A percentile compares a stretch with the other conserved stretches of the same genome.
Evolutionary conservation across 2,329 filamentous ascomycete genomes (phyloP).

Genomic region (Colletotrichum abscissum): DNA sequence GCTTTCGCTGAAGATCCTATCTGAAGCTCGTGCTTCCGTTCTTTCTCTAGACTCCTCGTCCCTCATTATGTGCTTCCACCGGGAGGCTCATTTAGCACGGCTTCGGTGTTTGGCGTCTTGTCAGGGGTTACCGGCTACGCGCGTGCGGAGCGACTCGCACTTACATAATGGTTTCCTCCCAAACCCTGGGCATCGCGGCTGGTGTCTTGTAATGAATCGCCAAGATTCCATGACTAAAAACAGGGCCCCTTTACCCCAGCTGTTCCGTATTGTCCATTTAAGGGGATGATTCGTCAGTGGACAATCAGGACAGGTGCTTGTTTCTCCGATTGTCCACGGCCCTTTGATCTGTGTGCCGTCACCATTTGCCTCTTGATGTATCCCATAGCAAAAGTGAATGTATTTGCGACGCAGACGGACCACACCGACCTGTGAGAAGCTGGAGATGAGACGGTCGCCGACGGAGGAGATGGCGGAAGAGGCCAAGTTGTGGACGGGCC

Average conservation of each 20-base stretch:
- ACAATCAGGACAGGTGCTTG: background rate
- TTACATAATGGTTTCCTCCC: conserved; percentile 30
- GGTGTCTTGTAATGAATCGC: conserved; percentile 20
- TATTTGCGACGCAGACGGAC: conserved; percentile 30
- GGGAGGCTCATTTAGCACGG: no score
- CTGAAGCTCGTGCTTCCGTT: no score
- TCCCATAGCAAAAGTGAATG: conserved; percentile 20
- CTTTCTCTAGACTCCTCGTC: no score
- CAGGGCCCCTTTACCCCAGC: background rate
- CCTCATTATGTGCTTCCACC: no score
- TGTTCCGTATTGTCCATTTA: background rate
- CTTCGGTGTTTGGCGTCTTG: background rate
- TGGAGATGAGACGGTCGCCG: conserved; percentile 20
- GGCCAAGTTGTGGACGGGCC: conserved; percentile 23
- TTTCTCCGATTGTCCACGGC: background rate
- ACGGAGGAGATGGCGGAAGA: conserved; percentile 23
- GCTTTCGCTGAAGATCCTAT: no score
- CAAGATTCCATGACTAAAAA: conserved; percentile 33
- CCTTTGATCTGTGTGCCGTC: background rate
- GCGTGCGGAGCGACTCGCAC: conserved; percentile 14
- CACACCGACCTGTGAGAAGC: conserved; percentile 1
- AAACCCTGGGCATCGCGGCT: conserved; percentile 26
- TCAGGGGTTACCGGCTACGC: conserved; percentile 19
- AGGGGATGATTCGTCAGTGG: background rate
- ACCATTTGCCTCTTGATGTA: background rate